Conservation (phyloP, 805 yeast genomes). For the Candida verbasci region DNA sequence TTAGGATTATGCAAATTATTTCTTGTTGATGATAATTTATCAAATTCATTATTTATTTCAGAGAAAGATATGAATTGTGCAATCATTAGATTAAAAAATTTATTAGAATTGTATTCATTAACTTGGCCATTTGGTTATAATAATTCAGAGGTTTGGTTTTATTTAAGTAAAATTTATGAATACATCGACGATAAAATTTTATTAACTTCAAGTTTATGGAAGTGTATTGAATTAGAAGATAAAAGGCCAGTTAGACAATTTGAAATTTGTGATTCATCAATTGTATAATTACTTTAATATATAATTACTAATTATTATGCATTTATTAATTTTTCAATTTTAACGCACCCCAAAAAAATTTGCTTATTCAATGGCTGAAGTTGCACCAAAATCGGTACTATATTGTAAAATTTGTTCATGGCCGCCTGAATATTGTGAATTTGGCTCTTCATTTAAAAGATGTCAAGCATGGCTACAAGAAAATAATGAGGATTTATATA, state of each 20-base stretch:
- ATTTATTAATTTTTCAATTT: no score
- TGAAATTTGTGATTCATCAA: slow-evolving; percentile 1
- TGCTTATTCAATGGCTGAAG: slow-evolving; percentile 11
- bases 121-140: slow-evolving; percentile 40
- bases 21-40: slow-evolving; percentile 34
- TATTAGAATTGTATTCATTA: slow-evolving; percentile 33
- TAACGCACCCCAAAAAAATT: background rate
- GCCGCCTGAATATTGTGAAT: slow-evolving; percentile 93
- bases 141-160: slow-evolving; percentile 63
- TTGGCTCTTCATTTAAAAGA: slow-evolving; percentile 73
- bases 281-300: background rate
- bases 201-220: slow-evolving; percentile 52
- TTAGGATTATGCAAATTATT: slow-evolving; percentile 53
- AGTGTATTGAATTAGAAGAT: slow-evolving; percentile 61
- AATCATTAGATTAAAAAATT: slow-evolving; percentile 48
- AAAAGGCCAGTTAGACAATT: slow-evolving; percentile 49
- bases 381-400: slow-evolving; percentile 34
- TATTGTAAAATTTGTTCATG: slow-evolving; percentile 79
- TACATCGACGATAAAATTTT: slow-evolving; percentile 45
- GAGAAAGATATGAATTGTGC: slow-evolving; percentile 58
- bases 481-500: slow-evolving; percentile 52
- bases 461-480: slow-evolving; percentile 81
- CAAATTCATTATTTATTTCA: slow-evolving; percentile 44
- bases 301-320: no score
- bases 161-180: slow-evolving; percentile 60